Conservation (phyloP, 2,329 filamentous ascomycete species). For the Niveomyces coronatus region DNA sequence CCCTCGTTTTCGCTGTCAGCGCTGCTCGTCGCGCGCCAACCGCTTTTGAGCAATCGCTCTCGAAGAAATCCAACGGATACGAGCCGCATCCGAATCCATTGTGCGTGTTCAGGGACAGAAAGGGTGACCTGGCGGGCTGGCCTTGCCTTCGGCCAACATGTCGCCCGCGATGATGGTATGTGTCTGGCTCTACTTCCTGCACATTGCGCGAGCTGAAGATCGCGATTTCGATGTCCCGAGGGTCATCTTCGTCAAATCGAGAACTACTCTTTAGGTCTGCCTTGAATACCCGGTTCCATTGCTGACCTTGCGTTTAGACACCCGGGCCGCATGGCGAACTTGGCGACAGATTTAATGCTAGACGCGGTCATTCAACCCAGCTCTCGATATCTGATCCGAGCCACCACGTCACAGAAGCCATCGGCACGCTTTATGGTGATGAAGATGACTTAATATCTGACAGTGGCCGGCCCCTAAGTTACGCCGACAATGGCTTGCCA, state of each 20-base stretch:
- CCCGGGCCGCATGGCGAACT: conserved; percentile 45
- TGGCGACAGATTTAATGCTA: conserved; percentile 46
- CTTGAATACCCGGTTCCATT: neutral
- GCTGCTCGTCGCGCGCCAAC: conserved; percentile 4
- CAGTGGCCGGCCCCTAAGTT: conserved; percentile 59
- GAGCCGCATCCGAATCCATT: neutral
- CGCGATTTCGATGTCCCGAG: too few species aligned
- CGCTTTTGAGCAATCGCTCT: conserved; percentile 1
- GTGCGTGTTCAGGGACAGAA: conserved; percentile 8
- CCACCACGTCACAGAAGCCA: conserved; percentile 91
- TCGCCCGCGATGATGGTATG: conserved; percentile 40
- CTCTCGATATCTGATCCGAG: conserved; percentile 73
- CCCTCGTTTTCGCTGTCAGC: conserved; percentile 7
- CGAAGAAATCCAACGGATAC: neutral
- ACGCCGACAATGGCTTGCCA: conserved; percentile 47
- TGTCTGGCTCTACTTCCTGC: conserved; percentile 12
- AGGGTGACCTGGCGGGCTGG: conserved; percentile 23
- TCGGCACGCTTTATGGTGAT: conserved; percentile 82
- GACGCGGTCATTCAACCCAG: conserved; percentile 48
- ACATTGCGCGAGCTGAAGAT: neutral
- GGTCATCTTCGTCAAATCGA: too few species aligned
- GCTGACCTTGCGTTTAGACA: conserved; percentile 30
- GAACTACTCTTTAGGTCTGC: too few species aligned
- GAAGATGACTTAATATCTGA: conserved; percentile 52
- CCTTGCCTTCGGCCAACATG: conserved; percentile 26